Evolutionary conservation across 192 early-diverging fungal species (phyloP).

Genomic region (Podila epigama): DNA sequence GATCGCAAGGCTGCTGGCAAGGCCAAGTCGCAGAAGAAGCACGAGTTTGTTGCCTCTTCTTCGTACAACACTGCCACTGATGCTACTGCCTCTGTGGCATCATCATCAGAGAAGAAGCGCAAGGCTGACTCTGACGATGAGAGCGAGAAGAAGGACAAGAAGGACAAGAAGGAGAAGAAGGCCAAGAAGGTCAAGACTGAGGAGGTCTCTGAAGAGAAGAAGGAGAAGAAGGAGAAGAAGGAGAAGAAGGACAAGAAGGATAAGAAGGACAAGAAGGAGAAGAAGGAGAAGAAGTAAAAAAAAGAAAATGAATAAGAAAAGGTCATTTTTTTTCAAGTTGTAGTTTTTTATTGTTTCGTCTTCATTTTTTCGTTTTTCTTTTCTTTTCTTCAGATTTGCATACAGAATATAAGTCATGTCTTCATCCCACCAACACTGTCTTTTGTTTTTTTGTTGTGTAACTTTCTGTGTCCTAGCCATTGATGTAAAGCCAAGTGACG

Average conservation of each 20-base stretch:
- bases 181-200: constrained; percentile 54
- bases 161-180: constrained; percentile 46
- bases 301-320: constrained; percentile 48
- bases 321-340: constrained; percentile 26
- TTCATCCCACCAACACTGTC: neutral
- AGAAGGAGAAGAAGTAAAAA: constrained; percentile 60
- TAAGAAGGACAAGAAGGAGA: constrained; percentile 55
- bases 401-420: neutral
- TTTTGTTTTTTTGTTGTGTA: neutral
- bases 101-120: constrained; percentile 45
- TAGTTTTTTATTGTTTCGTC: constrained; percentile 7
- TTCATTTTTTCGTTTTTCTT: constrained; percentile 11
- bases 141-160: constrained; percentile 38
- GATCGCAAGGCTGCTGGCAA: constrained; percentile 74
- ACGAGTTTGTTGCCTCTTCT: constrained; percentile 59
- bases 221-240: constrained; percentile 51
- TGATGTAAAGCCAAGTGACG: too few relatives aligned
- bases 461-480: too few relatives aligned
- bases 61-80: constrained; percentile 55
- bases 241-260: constrained; percentile 50
- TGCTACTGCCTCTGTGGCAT: constrained; percentile 37
- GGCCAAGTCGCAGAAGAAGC: constrained; percentile 69
- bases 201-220: constrained; percentile 53
- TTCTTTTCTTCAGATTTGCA: too few relatives aligned
- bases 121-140: constrained; percentile 51